phyloP scores from a whole-genome alignment of 441 rosid species.

The Breynia disticha region DNA sequence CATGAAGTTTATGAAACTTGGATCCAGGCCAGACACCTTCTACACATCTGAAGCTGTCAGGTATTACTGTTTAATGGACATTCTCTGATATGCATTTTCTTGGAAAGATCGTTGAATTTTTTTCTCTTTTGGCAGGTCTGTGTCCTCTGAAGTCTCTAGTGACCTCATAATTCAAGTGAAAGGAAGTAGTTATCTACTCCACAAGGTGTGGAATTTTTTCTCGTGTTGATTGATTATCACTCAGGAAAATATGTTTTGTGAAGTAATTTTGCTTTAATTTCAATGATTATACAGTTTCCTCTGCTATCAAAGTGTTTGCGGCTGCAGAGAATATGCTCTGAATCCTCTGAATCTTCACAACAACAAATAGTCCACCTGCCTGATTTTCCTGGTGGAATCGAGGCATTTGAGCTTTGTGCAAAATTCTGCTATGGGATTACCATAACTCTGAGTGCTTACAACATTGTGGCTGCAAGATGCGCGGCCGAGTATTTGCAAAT shows the following conservation, averaged over 20 bases:
- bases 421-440: constrained; percentile 93
- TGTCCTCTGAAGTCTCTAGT: constrained; percentile 61
- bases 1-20: constrained; percentile 98
- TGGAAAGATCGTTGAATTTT: constrained; percentile 8
- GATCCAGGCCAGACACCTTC: constrained; percentile 86
- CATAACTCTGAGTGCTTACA: constrained; percentile 71
- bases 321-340: constrained; percentile 53
- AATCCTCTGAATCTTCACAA: constrained; percentile 42
- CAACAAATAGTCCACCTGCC: constrained; percentile 59
- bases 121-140: constrained; percentile 47
- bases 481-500: constrained; percentile 87
- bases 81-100: constrained; percentile 4
- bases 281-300: constrained; percentile 78
- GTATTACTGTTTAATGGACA: constrained; percentile 4
- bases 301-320: constrained; percentile 84
- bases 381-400: constrained; percentile 89
- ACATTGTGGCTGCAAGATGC: constrained; percentile 69
- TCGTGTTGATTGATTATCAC: constrained; percentile 6
- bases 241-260: neutral
- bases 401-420: constrained; percentile 89
- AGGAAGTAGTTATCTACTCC: constrained; percentile 64
- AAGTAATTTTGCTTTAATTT: constrained; percentile 10
- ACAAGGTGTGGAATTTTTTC: constrained; percentile 47
- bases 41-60: constrained; percentile 75
- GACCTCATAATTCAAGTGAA: constrained; percentile 64